These are phyloP conservation scores for Dictyostelium brefeldianum DNA, from an alignment of 78 protist species.

Conservation along the genomic window DNA sequence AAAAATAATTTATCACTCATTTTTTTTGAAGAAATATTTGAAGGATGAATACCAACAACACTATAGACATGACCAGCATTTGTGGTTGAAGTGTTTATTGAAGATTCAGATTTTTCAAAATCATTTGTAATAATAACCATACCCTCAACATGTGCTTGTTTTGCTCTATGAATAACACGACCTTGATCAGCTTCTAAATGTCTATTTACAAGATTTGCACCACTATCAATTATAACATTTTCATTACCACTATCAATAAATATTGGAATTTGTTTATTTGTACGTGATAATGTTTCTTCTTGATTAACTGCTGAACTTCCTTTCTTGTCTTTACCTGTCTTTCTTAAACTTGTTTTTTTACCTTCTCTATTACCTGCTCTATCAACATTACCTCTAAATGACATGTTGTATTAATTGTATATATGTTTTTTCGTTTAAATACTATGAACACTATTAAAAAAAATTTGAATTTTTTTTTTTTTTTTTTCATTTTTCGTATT, in stretches of 20 bases:
- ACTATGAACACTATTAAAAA: no score
- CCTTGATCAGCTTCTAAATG: constrained; percentile 45
- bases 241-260: not conserved
- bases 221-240: constrained; percentile 11
- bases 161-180: constrained; percentile 56
- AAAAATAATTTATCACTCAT: constrained; percentile 52
- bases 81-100: not conserved
- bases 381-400: constrained; percentile 41
- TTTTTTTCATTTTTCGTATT: no score
- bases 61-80: constrained; percentile 31
- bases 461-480: no score
- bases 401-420: not conserved
- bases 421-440: no score
- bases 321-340: constrained; percentile 66
- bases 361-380: constrained; percentile 68
- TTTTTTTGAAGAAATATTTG: constrained; percentile 46
- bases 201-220: constrained; percentile 56
- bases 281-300: not conserved
- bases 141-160: constrained; percentile 29
- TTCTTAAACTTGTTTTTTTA: constrained; percentile 59
- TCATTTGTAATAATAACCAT: constrained; percentile 60
- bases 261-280: constrained; percentile 14
- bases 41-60: constrained; percentile 71
- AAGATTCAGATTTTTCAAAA: constrained; percentile 38
- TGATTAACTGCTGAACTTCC: not conserved